Evolutionary conservation across 805 yeast species (phyloP).

Genomic region (Scheffersomyces ergatensis): DNA sequence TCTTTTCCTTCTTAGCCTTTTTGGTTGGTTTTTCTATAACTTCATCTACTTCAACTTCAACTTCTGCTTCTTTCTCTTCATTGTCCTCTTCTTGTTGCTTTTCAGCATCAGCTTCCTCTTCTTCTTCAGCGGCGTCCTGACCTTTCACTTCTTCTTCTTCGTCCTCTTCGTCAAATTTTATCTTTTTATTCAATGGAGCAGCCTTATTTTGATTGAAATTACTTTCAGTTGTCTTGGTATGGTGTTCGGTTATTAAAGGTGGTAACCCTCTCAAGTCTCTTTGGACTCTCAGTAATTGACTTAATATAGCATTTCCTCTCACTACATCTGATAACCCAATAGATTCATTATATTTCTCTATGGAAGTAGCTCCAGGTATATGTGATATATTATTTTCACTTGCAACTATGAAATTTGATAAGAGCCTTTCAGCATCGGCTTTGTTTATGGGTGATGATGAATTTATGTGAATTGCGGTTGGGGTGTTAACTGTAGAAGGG

Average conservation of each 20-base stretch:
- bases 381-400: conserved; percentile 35
- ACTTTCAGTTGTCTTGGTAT: conserved; percentile 25
- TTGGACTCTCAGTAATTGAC: conserved; percentile 72
- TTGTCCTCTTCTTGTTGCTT: conserved; percentile 23
- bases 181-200: conserved; percentile 16
- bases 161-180: conserved; percentile 23
- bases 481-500: conserved; percentile 46
- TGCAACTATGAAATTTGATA: conserved; percentile 41
- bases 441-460: conserved; percentile 26
- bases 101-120: conserved; percentile 20
- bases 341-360: conserved; percentile 17
- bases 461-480: conserved; percentile 39
- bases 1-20: conserved; percentile 11
- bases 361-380: conserved; percentile 13
- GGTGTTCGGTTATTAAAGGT: conserved; percentile 37
- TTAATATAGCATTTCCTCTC: conserved; percentile 38
- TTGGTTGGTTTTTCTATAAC: conserved; percentile 14
- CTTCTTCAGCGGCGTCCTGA: conserved; percentile 25
- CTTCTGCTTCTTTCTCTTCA: conserved; percentile 15
- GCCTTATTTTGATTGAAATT: conserved; percentile 20
- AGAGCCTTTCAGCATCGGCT: conserved; percentile 44
- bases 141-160: conserved; percentile 4
- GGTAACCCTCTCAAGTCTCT: conserved; percentile 81
- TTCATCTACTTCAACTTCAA: conserved; percentile 6
- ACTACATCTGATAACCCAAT: conserved; percentile 31